A percentile compares a stretch with the other conserved stretches of the same genome.
Evolutionary conservation across 352 stramenopile genomes (phyloP).

Genomic region (Pythium biforme): DNA sequence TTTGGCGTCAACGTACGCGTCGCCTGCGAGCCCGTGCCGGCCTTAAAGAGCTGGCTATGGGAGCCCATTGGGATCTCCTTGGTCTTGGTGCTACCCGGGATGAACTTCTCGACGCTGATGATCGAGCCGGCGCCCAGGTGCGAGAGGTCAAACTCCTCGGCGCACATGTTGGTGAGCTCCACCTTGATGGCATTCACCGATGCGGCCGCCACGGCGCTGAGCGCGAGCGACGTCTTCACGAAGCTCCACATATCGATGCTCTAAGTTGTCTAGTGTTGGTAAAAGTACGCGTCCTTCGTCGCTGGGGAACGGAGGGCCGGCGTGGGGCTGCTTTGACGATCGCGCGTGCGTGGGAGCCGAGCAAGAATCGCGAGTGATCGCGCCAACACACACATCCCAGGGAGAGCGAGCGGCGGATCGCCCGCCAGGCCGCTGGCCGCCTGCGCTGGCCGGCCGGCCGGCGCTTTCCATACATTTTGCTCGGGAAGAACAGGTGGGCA

Average conservation of each 20-base stretch:
- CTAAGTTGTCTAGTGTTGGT: too few relatives aligned
- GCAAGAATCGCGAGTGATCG: slow-evolving; percentile 19
- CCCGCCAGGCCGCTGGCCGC: too few relatives aligned
- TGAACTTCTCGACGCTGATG: slow-evolving; percentile 20
- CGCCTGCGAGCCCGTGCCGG: slow-evolving; percentile 20
- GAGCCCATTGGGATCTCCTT: slow-evolving; percentile 16
- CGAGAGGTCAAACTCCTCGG: slow-evolving; percentile 22
- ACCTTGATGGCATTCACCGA: slow-evolving; percentile 17
- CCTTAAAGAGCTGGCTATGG: slow-evolving; percentile 26
- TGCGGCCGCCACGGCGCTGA: slow-evolving; percentile 3
- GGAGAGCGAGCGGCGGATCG: background rate
- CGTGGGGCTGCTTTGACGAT: background rate
- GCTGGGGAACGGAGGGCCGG: background rate
- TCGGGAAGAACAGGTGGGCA: slow-evolving; percentile 2
- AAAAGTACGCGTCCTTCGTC: background rate
- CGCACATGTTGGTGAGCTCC: slow-evolving; percentile 27
- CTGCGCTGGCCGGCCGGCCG: too few relatives aligned
- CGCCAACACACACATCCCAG: too few relatives aligned
- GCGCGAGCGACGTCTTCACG: slow-evolving; percentile 9
- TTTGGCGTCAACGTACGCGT: slow-evolving; percentile 32
- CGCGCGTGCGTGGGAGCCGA: background rate
- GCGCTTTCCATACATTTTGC: too few relatives aligned
- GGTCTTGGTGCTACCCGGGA: slow-evolving; percentile 15
- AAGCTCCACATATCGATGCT: slow-evolving; percentile 15
- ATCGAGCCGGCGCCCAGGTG: slow-evolving; percentile 15